phyloP scores from a whole-genome alignment of 78 protist genomes.

The Monosiga brevicollis region DNA sequence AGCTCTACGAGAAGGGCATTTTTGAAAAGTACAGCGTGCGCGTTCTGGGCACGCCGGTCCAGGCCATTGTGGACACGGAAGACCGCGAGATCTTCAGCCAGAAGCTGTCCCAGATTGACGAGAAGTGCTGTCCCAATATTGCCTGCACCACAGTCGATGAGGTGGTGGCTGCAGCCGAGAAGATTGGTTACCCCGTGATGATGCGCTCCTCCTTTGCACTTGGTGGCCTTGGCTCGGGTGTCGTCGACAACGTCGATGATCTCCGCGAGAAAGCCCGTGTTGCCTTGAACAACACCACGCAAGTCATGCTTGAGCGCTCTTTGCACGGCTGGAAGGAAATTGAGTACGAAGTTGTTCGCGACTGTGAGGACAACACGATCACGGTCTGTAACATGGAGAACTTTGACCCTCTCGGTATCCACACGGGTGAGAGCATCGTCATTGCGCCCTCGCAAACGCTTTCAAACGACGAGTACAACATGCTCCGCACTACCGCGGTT shows the following conservation, averaged over 20 bases:
- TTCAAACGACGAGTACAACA: conserved; percentile 84
- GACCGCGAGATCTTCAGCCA: conserved; percentile 88
- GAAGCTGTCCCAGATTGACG: conserved; percentile 68
- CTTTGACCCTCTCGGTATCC: conserved; percentile 93
- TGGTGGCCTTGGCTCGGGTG: conserved; percentile 95
- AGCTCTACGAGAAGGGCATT: conserved; percentile 51
- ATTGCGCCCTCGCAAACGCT: conserved; percentile 94
- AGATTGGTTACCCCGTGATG: conserved; percentile 84
- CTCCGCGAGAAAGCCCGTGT: conserved; percentile 33
- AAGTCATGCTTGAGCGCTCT: conserved; percentile 79
- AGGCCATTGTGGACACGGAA: conserved; percentile 78
- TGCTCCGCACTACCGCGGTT: conserved; percentile 79
- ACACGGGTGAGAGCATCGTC: conserved; percentile 97
- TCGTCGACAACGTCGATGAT: conserved; percentile 70
- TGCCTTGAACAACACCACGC: conserved; percentile 71
- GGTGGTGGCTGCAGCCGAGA: conserved; percentile 41
- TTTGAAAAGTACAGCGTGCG: conserved; percentile 1
- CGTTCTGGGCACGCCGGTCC: conserved; percentile 88
- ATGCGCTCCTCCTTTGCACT: conserved; percentile 90
- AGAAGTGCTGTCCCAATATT: conserved; percentile 58
- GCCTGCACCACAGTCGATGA: conserved; percentile 51
- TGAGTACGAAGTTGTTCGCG: conserved; percentile 97
- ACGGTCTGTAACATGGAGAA: conserved; percentile 99
- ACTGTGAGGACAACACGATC: conserved; percentile 89
- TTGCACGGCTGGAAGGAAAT: conserved; percentile 96